A percentile compares a stretch with the other conserved stretches of the same genome.
Conservation (phyloP, 1,139 yeast genomes). For the Yamadazyma atmosphaerica region DNA sequence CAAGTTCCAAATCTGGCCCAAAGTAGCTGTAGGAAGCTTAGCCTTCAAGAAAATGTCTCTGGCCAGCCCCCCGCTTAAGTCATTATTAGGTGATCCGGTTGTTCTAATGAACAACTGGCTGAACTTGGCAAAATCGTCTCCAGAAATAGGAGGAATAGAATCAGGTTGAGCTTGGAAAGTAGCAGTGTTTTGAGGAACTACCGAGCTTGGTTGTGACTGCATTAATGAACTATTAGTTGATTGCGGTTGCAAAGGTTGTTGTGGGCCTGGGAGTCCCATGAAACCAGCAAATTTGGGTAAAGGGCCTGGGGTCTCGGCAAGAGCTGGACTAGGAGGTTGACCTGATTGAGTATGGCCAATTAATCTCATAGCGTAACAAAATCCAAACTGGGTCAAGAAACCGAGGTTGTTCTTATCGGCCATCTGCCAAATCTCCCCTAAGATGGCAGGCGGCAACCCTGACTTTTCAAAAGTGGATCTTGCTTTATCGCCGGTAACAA, state of each 20-base stretch:
- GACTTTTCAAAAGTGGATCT: conserved; percentile 82
- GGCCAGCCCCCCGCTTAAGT: conserved; percentile 73
- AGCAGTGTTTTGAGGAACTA: conserved; percentile 36
- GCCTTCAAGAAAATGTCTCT: conserved; percentile 87
- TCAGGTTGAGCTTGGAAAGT: conserved; percentile 31
- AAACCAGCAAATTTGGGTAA: conserved; percentile 53
- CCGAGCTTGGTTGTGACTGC: conserved; percentile 49
- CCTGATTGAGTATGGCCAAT: conserved; percentile 89
- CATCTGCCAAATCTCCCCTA: conserved; percentile 93
- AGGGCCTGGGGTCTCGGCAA: conserved; percentile 60
- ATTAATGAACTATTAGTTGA: conserved; percentile 44
- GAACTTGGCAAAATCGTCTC: conserved; percentile 69
- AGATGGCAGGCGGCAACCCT: conserved; percentile 71
- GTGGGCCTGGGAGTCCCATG: conserved; percentile 18
- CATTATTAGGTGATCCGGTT: conserved; percentile 51
- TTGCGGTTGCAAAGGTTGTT: conserved; percentile 31
- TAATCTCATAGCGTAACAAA: conserved; percentile 82
- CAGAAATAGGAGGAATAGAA: conserved; percentile 60
- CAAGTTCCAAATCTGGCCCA: conserved; percentile 88
- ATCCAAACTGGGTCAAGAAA: conserved; percentile 77
- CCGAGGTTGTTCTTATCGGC: conserved; percentile 88
- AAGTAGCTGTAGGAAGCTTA: conserved; percentile 66
- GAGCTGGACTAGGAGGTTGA: conserved; percentile 48
- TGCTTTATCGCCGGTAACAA: conserved; percentile 90
- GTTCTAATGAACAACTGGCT: conserved; percentile 74